These are phyloP conservation scores for Russula sp. DNA, from an alignment of 768 basidiomycete species.

Conservation along the genomic window DNA sequence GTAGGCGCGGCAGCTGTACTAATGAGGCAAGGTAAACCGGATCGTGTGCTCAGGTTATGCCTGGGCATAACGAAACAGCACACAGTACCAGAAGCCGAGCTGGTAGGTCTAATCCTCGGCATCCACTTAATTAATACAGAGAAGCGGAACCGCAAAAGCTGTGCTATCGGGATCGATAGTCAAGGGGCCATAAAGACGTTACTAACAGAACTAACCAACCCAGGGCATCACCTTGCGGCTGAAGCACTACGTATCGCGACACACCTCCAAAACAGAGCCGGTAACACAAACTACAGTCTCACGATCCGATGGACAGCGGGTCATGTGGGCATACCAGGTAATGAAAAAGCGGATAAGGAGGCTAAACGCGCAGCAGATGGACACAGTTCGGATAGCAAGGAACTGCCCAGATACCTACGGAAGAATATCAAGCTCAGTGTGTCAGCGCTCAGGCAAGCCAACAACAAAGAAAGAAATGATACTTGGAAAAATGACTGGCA, in stretches of 20 bases:
- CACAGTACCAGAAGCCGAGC: not conserved
- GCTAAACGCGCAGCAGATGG: not conserved
- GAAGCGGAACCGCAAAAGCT: not conserved
- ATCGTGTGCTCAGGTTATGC: not conserved
- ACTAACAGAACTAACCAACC: not conserved
- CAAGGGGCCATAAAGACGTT: not conserved
- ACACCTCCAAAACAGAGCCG: not conserved
- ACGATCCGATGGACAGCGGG: not conserved
- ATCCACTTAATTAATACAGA: not conserved
- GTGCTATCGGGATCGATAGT: not conserved
- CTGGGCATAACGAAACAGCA: not conserved
- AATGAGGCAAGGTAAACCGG: not conserved
- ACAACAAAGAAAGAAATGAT: not conserved
- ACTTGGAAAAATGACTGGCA: not conserved
- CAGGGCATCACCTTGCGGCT: not conserved
- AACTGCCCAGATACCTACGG: not conserved
- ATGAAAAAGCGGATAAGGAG: not conserved
- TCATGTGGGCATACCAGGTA: not conserved
- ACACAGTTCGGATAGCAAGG: accelerated
- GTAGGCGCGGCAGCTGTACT: not conserved
- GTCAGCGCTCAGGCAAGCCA: not conserved
- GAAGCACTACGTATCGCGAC: not conserved
- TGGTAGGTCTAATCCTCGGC: not conserved
- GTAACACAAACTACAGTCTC: not conserved
- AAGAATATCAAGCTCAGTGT: not conserved